Evolutionary conservation across 192 early-diverging fungal genomes (phyloP), one percentile per base, ranked within the genome.

Genomic region (Coemansia asiatica): DNA sequence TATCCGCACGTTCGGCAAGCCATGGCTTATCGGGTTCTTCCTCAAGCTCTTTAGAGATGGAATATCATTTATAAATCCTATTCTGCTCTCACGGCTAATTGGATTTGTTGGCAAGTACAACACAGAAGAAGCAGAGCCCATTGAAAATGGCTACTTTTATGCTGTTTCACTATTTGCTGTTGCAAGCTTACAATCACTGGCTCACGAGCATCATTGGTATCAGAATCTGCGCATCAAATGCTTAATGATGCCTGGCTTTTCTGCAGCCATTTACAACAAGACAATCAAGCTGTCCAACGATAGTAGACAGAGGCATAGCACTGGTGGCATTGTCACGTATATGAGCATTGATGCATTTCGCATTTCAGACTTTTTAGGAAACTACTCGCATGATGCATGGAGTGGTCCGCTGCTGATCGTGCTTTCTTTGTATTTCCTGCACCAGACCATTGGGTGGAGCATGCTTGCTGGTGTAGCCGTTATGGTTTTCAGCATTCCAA

Each of bases 121-220:
- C 35, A 83, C 84, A 19, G 61, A 78, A 23, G 63, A 69, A 1
- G 86, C 84, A 3, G 79, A 89, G 61, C 90, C 92, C 4, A 61
- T 90, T 6, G 89, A 90, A 25, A 73, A 88, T 35, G 95, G 97
- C 29, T 87, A 92, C 66, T 74, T 86, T 36, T 94, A 95, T 62
- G 93, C 95, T 28, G 29, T 85, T 2, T 64, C 88, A 27, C 97
- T 98, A 94, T 88, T 98, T 57, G 19, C 85, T 5, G 87, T 89
- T 33, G 92, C 93, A 67, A 64, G 92, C 18, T 66, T 85, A 6
- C 95, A 98, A 74, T 93, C 93, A 1, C 76, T 90, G 40, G 82
- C 95, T 2, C 84, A 95, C 58, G 92, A 96, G 74, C 94, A 95
- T 68, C 97, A 97, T 82, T 97, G 97, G 80, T 89, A 91, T 60